Evolutionary conservation across 2,329 filamentous ascomycete genomes (phyloP), one percentile per base, ranked within the genome.

Genomic region (Beauveria varroae): DNA sequence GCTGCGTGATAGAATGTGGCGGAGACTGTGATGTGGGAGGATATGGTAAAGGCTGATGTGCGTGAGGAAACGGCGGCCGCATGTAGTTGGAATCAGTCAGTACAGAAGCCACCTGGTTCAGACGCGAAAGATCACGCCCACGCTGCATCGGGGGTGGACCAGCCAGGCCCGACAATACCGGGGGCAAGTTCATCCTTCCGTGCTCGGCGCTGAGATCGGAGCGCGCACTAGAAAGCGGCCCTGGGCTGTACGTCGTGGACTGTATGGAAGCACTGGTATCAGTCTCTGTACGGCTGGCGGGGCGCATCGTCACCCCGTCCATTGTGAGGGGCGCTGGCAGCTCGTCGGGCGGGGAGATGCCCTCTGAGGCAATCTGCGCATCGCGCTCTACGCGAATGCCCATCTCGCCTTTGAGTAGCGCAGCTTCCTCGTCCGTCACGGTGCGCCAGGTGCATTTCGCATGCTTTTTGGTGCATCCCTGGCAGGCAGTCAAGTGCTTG

Each of bases 381-480:
- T 63, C 61, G 8, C 20, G 18, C 41, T 59, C 61, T 10, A 43
- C 37, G 9, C 51, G 51, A 20, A 65, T 52, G 2, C 68, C 68
- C 64, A 71, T 65, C 24, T 74, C 71, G 22, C 64, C 62, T 44
- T 65, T 69, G n/a, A 75, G 57, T 10, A 63, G 57, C 28, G 68
- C 68, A 30, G 77, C 68, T 63, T 96, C 92, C 3, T 88, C 87
- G 37, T 90, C 85, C 18, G 85, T 86, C n/a, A 95, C 84, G 50
- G 89, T 86, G 66, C 87, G 89, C 91, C 91, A 96, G 16, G 86
- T 87, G 72, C 91, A 96, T 68, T 92, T 93, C 22, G 90, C 90
- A 71, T 96, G 91, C 71, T 96, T 96, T 72, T 90, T 93, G 0
- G 91, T 96, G 72, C 91, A 96, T 24, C 90, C 91, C 72, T 88